phyloP scores from a whole-genome alignment of 768 basidiomycete genomes.

The Pulveroboletus sp. region DNA sequence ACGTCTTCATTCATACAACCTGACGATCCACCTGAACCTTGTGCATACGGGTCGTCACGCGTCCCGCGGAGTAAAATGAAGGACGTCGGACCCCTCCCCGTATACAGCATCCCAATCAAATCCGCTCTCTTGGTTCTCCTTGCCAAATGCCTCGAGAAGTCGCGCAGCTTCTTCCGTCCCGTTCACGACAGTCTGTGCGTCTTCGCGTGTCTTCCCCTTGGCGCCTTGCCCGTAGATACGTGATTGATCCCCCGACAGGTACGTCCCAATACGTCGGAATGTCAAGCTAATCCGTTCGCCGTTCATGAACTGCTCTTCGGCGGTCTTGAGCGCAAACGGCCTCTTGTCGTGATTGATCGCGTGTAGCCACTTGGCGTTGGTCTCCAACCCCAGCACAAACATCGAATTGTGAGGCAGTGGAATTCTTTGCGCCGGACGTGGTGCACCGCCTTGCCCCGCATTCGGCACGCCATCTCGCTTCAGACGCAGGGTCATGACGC shows the following conservation, averaged over 20 bases:
- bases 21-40: slow-evolving; percentile 13
- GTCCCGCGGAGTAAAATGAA: slow-evolving; percentile 45
- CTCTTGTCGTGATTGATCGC: slow-evolving; percentile 78
- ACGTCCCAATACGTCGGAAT: slow-evolving; percentile 77
- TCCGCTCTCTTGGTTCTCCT: slow-evolving; percentile 65
- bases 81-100: slow-evolving; percentile 66
- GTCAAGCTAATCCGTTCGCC: slow-evolving; percentile 78
- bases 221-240: slow-evolving; percentile 76
- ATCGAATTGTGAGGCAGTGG: slow-evolving; percentile 80
- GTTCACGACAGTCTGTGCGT: slow-evolving; percentile 52
- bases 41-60: slow-evolving; percentile 14
- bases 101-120: slow-evolving; percentile 72
- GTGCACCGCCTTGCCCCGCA: slow-evolving; percentile 18
- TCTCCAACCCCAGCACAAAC: slow-evolving; percentile 74
- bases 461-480: slow-evolving; percentile 48
- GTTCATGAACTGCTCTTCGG: slow-evolving; percentile 50
- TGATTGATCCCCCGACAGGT: slow-evolving; percentile 49
- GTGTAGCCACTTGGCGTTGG: slow-evolving; percentile 75
- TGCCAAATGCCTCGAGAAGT: slow-evolving; percentile 64
- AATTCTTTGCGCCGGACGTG: slow-evolving; percentile 55
- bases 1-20: slow-evolving; percentile 22
- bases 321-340: slow-evolving; percentile 47
- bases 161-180: slow-evolving; percentile 46
- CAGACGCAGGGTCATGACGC: slow-evolving; percentile 69
- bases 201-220: slow-evolving; percentile 53